phyloP scores from a whole-genome alignment of 2,329 filamentous ascomycete genomes.

The Fusarium burgessii region DNA sequence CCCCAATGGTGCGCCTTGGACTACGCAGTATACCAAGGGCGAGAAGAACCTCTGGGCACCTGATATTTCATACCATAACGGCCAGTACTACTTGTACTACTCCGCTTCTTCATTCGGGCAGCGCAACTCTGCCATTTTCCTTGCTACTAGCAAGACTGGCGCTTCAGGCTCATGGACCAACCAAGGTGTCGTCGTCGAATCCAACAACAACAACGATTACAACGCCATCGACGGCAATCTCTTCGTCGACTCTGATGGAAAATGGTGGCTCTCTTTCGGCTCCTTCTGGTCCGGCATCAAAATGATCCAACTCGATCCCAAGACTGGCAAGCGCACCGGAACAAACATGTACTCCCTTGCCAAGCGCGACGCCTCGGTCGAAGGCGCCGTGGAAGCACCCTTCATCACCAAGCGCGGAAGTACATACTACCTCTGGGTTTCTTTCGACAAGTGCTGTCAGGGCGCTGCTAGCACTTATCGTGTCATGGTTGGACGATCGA shows the following conservation, averaged over 20 bases:
- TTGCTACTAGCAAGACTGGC: slow-evolving; percentile 48
- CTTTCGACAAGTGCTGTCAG: slow-evolving; percentile 49
- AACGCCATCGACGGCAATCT: slow-evolving; percentile 50
- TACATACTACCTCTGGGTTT: slow-evolving; percentile 51
- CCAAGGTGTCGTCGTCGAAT: slow-evolving; percentile 47
- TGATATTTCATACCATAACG: slow-evolving; percentile 59
- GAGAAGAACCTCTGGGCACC: slow-evolving; percentile 61
- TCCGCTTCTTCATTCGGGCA: slow-evolving; percentile 49
- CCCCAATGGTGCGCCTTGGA: slow-evolving; percentile 50
- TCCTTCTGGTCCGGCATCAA: slow-evolving; percentile 52
- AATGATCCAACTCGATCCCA: slow-evolving; percentile 44
- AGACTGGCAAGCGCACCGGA: slow-evolving; percentile 43
- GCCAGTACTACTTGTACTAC: slow-evolving; percentile 51
- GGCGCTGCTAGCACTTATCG: slow-evolving; percentile 49
- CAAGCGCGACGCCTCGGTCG: slow-evolving; percentile 18
- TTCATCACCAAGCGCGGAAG: slow-evolving; percentile 46
- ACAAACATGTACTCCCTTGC: slow-evolving; percentile 46
- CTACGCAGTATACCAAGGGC: slow-evolving; percentile 47
- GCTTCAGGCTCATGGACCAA: slow-evolving; percentile 49
- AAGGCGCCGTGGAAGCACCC: slow-evolving; percentile 47
- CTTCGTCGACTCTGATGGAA: slow-evolving; percentile 43
- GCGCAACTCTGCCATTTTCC: slow-evolving; percentile 48
- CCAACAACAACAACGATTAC: slow-evolving; percentile 39
- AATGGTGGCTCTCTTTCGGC: slow-evolving; percentile 51
- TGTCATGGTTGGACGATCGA: slow-evolving; percentile 50